Base-by-base conservation (phyloP, 2,329 filamentous ascomycete species). In the Helicocarpus griseus region DNA sequence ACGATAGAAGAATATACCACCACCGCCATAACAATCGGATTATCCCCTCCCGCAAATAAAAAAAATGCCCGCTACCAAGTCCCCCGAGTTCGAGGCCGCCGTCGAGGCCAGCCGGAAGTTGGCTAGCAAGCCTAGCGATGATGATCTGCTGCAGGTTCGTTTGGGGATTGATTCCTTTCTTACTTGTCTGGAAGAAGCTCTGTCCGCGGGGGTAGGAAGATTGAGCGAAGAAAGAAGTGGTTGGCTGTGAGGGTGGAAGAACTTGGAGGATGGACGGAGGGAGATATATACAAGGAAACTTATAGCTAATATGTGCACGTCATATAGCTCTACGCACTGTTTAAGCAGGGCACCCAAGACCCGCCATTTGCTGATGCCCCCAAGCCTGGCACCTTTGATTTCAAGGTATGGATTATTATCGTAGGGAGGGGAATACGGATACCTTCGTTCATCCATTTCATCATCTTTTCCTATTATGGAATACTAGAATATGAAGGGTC, bases 281-380 rank as follows among this genome's bases (percentile, higher is more conserved):
- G 35, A 14, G 9, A 48, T 38, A 17, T 38, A 8, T 21, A 9
- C n/a, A 21, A 21, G n/a, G 8, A 5, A n/a, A 14, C 11, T 31
- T 28, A 3, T 40, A 6, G 50, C 47, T 58, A 47, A 50, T 45
- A 54, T 55, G 53, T 47, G 40, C 51, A 21, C 28, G 2, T 43
- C 14, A 19, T 43, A 33, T 51, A 68, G 65, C 58, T 71, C 39
- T 72, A 72, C 57, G 64, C 64, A 43, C 60, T 70, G 51, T 71
- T 63, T 61, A 72, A 72, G 59, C 60, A 69, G 56, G 64, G 60
- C 41, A 61, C 56, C 38, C 58, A 61, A 38, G 65, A 67, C 19
- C 57, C 58, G 24, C 53, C 64, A 11, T 59, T 63, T 50, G 59
- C 60, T 14, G 55, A 61, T 5, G 60, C 63, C 19, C 51, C 61